Evolutionary conservation across 2,329 filamentous ascomycete species (phyloP).

Genomic region (Colletotrichum kahawae): DNA sequence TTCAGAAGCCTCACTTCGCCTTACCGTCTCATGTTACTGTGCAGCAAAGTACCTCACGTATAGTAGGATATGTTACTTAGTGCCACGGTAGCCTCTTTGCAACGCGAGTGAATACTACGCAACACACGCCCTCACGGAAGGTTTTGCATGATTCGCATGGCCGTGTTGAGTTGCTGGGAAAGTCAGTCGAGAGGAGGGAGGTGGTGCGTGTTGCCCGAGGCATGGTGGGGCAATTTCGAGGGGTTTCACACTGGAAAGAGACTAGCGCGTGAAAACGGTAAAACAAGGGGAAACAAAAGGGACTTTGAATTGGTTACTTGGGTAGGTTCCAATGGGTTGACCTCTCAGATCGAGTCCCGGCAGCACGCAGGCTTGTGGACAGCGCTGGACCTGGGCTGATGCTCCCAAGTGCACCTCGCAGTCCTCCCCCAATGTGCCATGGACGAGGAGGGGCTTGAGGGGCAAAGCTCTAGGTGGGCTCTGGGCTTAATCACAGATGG

Average conservation of each 20-base stretch:
- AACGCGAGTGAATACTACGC: not conserved
- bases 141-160: constrained; percentile 3
- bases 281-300: constrained; percentile 17
- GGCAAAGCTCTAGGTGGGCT: not conserved
- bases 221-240: constrained; percentile 22
- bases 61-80: not conserved
- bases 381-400: not conserved
- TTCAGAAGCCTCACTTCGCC: not conserved
- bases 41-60: not conserved
- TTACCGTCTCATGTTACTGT: not conserved
- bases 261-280: constrained; percentile 18
- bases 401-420: not conserved
- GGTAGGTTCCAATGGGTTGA: not conserved
- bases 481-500: not conserved
- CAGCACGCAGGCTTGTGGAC: constrained; percentile 5
- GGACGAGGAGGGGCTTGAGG: not conserved
- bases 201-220: not conserved
- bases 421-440: not conserved
- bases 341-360: constrained; percentile 17
- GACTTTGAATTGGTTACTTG: not conserved
- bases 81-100: not conserved
- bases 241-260: constrained; percentile 16
- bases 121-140: not conserved
- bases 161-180: not conserved
- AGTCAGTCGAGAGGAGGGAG: not conserved